Evolutionary conservation across 345 rosid species (phyloP).

Genomic region (Cochlearia excelsa): DNA sequence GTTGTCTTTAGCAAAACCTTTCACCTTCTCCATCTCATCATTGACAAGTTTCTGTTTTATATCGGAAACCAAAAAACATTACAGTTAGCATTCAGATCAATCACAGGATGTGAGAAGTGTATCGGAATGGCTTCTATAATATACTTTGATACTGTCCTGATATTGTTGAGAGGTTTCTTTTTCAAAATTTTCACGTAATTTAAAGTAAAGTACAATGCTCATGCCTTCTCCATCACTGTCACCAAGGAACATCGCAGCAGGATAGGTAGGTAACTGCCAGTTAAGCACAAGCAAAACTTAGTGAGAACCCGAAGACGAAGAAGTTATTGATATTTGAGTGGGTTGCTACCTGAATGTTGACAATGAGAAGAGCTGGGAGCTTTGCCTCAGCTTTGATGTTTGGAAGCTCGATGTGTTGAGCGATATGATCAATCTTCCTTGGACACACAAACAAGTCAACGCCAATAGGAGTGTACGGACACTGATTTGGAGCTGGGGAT

Average conservation of each 20-base stretch:
- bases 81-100: not conserved
- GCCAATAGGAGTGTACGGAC: slow-evolving; percentile 72
- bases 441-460: slow-evolving; percentile 76
- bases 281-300: not conserved
- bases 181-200: slow-evolving; percentile 59
- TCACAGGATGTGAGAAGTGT: not conserved
- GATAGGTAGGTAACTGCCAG: slow-evolving; percentile 87
- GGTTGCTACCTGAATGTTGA: slow-evolving; percentile 78
- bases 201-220: slow-evolving; percentile 87
- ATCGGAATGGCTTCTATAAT: not conserved
- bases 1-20: slow-evolving; percentile 79
- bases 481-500: slow-evolving; percentile 56
- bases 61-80: not conserved
- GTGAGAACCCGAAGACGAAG: not conserved
- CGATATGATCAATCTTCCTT: slow-evolving; percentile 83
- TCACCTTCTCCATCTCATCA: slow-evolving; percentile 82
- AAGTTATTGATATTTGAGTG: slow-evolving; percentile 9
- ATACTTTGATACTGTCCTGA: slow-evolving; percentile 74
- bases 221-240: slow-evolving; percentile 92
- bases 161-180: slow-evolving; percentile 56
- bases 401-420: slow-evolving; percentile 87
- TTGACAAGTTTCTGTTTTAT: slow-evolving; percentile 62
- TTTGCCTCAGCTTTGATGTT: slow-evolving; percentile 55
- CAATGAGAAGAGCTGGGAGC: slow-evolving; percentile 74
- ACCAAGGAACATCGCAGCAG: slow-evolving; percentile 83